phyloP scores from a whole-genome alignment of 192 early-diverging fungal species.

The Gonapodya sp. region DNA sequence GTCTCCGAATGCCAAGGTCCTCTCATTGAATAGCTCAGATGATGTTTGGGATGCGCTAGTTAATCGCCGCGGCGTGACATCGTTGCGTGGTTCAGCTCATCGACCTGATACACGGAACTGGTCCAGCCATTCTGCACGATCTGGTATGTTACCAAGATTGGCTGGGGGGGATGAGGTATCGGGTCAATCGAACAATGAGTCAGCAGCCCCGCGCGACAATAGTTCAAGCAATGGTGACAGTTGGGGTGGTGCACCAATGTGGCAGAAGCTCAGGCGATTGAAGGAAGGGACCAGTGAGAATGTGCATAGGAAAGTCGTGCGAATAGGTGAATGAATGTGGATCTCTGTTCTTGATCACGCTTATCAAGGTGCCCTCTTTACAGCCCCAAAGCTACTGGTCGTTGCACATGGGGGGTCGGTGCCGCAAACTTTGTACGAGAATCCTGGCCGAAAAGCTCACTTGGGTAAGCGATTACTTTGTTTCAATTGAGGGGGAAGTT shows the following conservation, averaged over 20 bases:
- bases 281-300: not conserved
- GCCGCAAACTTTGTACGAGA: not conserved
- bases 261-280: not conserved
- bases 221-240: no score
- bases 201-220: no score
- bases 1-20: not conserved
- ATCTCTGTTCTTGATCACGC: not conserved
- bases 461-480: not conserved
- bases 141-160: no score
- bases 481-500: not conserved
- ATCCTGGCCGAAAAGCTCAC: not conserved
- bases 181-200: no score
- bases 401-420: not conserved
- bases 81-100: not conserved
- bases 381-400: not conserved
- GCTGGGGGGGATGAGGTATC: no score
- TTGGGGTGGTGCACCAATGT: not conserved
- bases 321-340: not conserved
- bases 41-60: no score
- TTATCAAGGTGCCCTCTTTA: not conserved
- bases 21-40: not conserved
- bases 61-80: not conserved
- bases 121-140: no score
- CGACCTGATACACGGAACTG: not conserved
- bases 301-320: not conserved